Percentiles rank a stretch among this genome's conserved stretches.
phyloP scores from a whole-genome alignment of 768 basidiomycete genomes.

The Termitomyces sp. region DNA sequence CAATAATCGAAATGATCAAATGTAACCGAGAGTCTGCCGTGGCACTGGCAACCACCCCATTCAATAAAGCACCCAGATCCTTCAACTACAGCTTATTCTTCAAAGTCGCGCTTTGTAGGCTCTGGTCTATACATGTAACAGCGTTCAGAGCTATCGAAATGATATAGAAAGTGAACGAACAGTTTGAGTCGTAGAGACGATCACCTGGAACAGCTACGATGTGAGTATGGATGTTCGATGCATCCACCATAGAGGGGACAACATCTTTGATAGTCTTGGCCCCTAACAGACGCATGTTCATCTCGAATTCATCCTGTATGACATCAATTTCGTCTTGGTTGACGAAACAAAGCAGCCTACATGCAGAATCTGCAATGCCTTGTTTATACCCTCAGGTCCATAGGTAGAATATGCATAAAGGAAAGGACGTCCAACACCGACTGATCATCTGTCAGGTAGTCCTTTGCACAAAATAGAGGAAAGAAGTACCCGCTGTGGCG shows the following conservation, averaged over 20 bases:
- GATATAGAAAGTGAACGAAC: conserved; percentile 39
- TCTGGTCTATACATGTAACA: conserved; percentile 24
- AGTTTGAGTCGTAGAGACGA: conserved; percentile 73
- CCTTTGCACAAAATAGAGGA: conserved; percentile 30
- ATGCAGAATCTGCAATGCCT: conserved; percentile 72
- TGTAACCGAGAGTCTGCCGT: neutral
- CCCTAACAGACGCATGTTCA: conserved; percentile 93
- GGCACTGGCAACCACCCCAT: neutral
- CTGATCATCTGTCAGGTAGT: conserved; percentile 26
- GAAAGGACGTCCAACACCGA: conserved; percentile 84
- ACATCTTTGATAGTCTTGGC: conserved; percentile 77
- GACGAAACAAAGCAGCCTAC: conserved; percentile 31
- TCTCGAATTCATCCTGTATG: conserved; percentile 89
- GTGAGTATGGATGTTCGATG: conserved; percentile 61
- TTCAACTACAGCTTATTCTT: conserved; percentile 12
- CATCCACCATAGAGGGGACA: conserved; percentile 87
- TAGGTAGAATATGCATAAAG: conserved; percentile 87
- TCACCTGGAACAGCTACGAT: conserved; percentile 66
- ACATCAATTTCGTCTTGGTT: neutral
- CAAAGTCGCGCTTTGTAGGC: conserved; percentile 28
- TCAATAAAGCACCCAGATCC: neutral
- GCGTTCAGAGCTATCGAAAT: neutral
- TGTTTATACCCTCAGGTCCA: conserved; percentile 82
- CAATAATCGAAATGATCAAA: neutral
- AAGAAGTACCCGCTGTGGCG: conserved; percentile 67